Percentiles rank a stretch among this genome's conserved stretches.
phyloP scores from a whole-genome alignment of 2,329 filamentous ascomycete species.

The Lachnellula subtilissima region DNA sequence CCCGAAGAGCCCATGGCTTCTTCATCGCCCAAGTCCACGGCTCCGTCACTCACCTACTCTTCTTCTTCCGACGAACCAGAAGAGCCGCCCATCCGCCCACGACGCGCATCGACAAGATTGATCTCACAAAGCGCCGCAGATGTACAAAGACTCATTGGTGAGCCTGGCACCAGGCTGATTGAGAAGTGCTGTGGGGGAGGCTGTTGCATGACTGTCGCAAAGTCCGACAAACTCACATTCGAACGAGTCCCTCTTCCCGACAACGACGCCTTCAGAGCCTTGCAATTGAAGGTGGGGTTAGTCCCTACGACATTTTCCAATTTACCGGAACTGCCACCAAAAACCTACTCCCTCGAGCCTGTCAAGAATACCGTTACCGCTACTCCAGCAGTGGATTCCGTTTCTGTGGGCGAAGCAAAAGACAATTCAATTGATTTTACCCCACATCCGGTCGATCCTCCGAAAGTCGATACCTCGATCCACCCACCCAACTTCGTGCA shows the following conservation, averaged over 20 bases:
- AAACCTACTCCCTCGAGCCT: slow-evolving; percentile 66
- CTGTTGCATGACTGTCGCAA: slow-evolving; percentile 51
- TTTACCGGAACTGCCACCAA: slow-evolving; percentile 66
- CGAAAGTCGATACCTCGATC: slow-evolving; percentile 49
- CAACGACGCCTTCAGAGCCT: slow-evolving; percentile 77
- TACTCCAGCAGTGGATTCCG: slow-evolving; percentile 46
- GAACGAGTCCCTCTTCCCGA: slow-evolving; percentile 59
- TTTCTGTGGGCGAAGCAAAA: slow-evolving; percentile 36
- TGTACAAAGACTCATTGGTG: slow-evolving; percentile 59
- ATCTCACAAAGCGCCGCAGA: slow-evolving; percentile 60
- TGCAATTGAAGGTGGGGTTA: slow-evolving; percentile 70
- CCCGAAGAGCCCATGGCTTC: slow-evolving; percentile 24
- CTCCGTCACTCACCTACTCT: slow-evolving; percentile 59
- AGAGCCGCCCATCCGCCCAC: slow-evolving; percentile 40
- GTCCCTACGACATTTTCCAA: slow-evolving; percentile 71
- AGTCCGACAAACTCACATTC: slow-evolving; percentile 44
- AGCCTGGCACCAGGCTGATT: slow-evolving; percentile 57
- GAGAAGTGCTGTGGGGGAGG: slow-evolving; percentile 60
- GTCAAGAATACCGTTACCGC: slow-evolving; percentile 38
- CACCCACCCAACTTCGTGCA: slow-evolving; percentile 88
- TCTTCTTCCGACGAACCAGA: slow-evolving; percentile 48
- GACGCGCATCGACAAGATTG: slow-evolving; percentile 65
- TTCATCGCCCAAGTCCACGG: slow-evolving; percentile 42
- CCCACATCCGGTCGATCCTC: slow-evolving; percentile 19
- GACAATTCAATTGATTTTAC: slow-evolving; percentile 31